Base-by-base conservation (phyloP, 495 filamentous ascomycete genomes). In the Niebla homalea region DNA sequence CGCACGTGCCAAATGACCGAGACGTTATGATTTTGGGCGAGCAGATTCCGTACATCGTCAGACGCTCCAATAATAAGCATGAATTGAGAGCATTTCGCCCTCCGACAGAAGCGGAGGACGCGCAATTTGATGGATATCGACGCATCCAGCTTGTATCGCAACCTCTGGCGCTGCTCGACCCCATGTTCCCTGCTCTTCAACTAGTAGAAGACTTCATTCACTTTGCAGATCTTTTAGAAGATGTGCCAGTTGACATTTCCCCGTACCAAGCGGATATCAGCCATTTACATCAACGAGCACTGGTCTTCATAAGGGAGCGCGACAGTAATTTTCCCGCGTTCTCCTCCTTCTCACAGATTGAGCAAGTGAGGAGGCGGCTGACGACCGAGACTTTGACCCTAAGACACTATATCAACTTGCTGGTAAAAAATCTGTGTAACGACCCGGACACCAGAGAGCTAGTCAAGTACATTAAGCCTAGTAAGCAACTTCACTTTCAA, bases 101-200 rank as follows among this genome's bases (percentile, higher is more conserved):
- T 12, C 26, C 36, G 1, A n/a, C 44, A 29, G 16, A 57, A 45
- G 45, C 46, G 8, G 54, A 57, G 19, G 44, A 52, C 35, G 54
- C 35, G 2, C 8, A 43, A 16, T 53, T 57, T 14, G 44, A 50
- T 19, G 50, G 54, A 7, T 57, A 52, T 26, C 49, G 54, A 45
- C 52, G 50, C 21, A 41, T 57, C 8, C 54, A 57, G 20, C 36
- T 57, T n/a, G 54, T 57, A 10, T 49, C 54, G 15, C 54, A 57
- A 25, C 46, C 50, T n/a, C 25, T 57, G 21, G 44, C 52, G n/a
- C 46, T 57, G 22, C 46, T 57, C 12, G 50, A 57, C 18, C 44
- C 26, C 4, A 36, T 36, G 35, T 57, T 49, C 23, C 54, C 54
- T 4, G 50, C 54, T 48, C 50, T 57, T 19, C 54, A 50, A 36